phyloP scores from a whole-genome alignment of 768 basidiomycete genomes.

The Kwoniella sp. region DNA sequence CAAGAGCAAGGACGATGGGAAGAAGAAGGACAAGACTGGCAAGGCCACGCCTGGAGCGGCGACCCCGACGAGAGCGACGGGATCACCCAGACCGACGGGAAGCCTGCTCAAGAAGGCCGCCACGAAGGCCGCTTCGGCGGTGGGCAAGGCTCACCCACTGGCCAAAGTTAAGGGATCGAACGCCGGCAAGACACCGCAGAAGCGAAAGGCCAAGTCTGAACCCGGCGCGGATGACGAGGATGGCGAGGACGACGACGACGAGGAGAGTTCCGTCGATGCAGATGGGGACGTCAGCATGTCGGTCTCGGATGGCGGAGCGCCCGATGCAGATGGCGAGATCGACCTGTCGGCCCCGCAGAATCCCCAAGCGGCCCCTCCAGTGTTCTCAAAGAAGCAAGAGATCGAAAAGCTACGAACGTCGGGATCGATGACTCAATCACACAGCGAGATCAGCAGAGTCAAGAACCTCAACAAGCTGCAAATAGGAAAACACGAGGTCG shows the following conservation, averaged over 20 bases:
- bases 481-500: slow-evolving; percentile 93
- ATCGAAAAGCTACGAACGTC: slow-evolving; percentile 97
- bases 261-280: slow-evolving; percentile 34
- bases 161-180: slow-evolving; percentile 47
- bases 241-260: slow-evolving; percentile 64
- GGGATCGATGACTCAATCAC: slow-evolving; percentile 98
- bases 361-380: slow-evolving; percentile 55
- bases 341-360: slow-evolving; percentile 55
- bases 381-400: slow-evolving; percentile 95
- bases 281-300: slow-evolving; percentile 54
- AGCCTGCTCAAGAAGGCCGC: slow-evolving; percentile 52
- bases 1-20: slow-evolving; percentile 41
- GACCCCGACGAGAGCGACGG: slow-evolving; percentile 17
- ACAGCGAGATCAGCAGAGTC: slow-evolving; percentile 94
- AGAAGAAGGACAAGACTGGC: slow-evolving; percentile 58
- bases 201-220: slow-evolving; percentile 32
- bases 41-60: slow-evolving; percentile 26
- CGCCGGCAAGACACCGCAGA: slow-evolving; percentile 24
- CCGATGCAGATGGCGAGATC: slow-evolving; percentile 48
- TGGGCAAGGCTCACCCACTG: slow-evolving; percentile 45
- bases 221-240: slow-evolving; percentile 53
- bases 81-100: slow-evolving; percentile 29
- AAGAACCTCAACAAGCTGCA: slow-evolving; percentile 96
- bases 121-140: slow-evolving; percentile 43
- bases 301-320: slow-evolving; percentile 53